Conservation (phyloP, 495 filamentous ascomycete genomes). For the Entonaema liquescens region DNA sequence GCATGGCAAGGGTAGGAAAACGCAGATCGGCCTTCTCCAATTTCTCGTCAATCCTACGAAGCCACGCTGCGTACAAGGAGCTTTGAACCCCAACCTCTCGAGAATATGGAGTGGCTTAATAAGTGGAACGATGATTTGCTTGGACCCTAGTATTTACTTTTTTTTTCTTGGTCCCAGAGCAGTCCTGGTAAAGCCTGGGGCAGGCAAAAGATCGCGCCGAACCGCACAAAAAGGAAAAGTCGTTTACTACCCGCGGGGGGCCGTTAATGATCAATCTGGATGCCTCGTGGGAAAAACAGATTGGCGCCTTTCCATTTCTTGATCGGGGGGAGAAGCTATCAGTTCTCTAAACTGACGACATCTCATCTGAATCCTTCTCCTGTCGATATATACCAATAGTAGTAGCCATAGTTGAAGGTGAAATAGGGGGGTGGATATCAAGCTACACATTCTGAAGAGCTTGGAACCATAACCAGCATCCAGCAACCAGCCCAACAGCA, state of each 20-base stretch:
- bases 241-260: constrained; percentile 28
- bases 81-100: constrained; percentile 33
- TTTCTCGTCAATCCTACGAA: constrained; percentile 37
- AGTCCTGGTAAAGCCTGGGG: constrained; percentile 3
- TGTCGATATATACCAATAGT: not conserved
- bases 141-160: constrained; percentile 11
- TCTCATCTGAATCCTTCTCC: constrained; percentile 24
- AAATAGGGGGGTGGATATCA: not conserved
- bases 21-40: constrained; percentile 38
- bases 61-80: constrained; percentile 26
- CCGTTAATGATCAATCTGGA: constrained; percentile 29
- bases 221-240: constrained; percentile 25
- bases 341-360: constrained; percentile 41
- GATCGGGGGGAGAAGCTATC: constrained; percentile 20
- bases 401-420: not conserved
- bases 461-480: not conserved
- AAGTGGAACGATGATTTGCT: constrained; percentile 40
- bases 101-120: constrained; percentile 29
- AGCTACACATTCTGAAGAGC: not conserved
- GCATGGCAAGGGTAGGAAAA: constrained; percentile 9
- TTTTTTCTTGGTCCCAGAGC: not conserved
- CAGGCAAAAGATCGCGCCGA: constrained; percentile 32
- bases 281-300: constrained; percentile 29
- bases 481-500: not conserved
- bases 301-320: constrained; percentile 40